Conservation (phyloP, 2,329 filamentous ascomycete genomes). For the Akanthomyces lecanii region DNA sequence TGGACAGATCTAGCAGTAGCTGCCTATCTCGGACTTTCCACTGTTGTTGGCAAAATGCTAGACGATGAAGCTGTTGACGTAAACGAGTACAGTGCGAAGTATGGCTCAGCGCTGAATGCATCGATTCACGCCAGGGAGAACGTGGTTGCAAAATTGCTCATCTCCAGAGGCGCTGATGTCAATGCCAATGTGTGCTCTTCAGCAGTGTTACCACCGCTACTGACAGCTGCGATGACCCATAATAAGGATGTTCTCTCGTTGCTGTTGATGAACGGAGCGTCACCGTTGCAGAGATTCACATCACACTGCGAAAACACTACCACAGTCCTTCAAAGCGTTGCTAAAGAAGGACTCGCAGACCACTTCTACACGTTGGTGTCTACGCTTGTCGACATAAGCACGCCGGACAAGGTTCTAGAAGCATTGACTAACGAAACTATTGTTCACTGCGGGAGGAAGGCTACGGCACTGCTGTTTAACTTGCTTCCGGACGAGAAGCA, state of each 20-base stretch:
- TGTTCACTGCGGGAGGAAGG: not conserved
- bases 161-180: not conserved
- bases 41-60: not conserved
- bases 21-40: not conserved
- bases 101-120: not conserved
- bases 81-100: not conserved
- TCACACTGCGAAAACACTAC: no score
- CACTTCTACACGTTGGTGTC: not conserved
- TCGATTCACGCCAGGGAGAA: not conserved
- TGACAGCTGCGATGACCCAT: not conserved
- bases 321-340: not conserved
- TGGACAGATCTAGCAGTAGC: slow-evolving; percentile 5
- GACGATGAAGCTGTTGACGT: not conserved
- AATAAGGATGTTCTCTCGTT: not conserved
- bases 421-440: not conserved
- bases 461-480: not conserved
- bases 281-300: not conserved
- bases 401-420: not conserved
- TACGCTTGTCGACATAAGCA: not conserved
- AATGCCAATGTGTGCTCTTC: not conserved
- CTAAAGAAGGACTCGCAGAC: not conserved
- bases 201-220: not conserved
- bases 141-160: not conserved
- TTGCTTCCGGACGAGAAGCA: not conserved
- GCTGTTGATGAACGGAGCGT: not conserved